These are phyloP conservation scores for Aspergillus transmontanensis DNA, from an alignment of 2,329 filamentous ascomycete species.

Conservation along the genomic window DNA sequence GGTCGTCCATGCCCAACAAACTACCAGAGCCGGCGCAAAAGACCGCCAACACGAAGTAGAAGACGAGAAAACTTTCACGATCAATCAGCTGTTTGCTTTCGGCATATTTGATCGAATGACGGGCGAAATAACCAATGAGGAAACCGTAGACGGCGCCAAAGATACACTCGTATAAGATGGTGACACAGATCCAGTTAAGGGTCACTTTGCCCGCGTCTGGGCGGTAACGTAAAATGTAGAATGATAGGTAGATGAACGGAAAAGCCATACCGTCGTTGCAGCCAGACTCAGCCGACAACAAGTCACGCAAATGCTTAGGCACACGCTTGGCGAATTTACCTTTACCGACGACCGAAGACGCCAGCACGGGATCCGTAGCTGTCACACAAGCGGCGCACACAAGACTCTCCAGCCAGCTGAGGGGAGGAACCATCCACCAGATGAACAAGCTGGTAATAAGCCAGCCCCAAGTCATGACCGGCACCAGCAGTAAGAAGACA, in stretches of 20 bases:
- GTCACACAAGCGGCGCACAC: slow-evolving; percentile 91
- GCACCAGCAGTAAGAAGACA: slow-evolving; percentile 81
- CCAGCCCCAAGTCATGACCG: slow-evolving; percentile 95
- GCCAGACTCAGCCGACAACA: slow-evolving; percentile 93
- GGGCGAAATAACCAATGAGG: slow-evolving; percentile 80
- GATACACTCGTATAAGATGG: slow-evolving; percentile 91
- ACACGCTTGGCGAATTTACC: slow-evolving; percentile 98
- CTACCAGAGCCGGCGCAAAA: slow-evolving; percentile 95
- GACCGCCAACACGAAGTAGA: slow-evolving; percentile 95
- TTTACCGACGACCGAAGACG: slow-evolving; percentile 97
- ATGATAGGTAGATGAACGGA: slow-evolving; percentile 89
- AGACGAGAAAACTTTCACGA: slow-evolving; percentile 94
- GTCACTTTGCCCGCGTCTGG: slow-evolving; percentile 69
- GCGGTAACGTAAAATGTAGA: slow-evolving; percentile 85
- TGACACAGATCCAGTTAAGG: slow-evolving; percentile 85
- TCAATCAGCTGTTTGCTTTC: slow-evolving; percentile 87
- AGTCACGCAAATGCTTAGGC: slow-evolving; percentile 92
- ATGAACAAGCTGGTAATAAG: slow-evolving; percentile 84
- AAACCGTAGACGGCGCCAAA: slow-evolving; percentile 92
- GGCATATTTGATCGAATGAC: slow-evolving; percentile 85
- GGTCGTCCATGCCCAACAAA: slow-evolving; percentile 86
- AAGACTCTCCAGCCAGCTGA: slow-evolving; percentile 89
- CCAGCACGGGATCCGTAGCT: slow-evolving; percentile 93
- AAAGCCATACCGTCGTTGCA: slow-evolving; percentile 99
- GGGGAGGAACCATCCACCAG: slow-evolving; percentile 80